Evolutionary conservation across 1,284 basidiomycete species (phyloP).

Genomic region (Melanopsichium pennsylvanicum): DNA sequence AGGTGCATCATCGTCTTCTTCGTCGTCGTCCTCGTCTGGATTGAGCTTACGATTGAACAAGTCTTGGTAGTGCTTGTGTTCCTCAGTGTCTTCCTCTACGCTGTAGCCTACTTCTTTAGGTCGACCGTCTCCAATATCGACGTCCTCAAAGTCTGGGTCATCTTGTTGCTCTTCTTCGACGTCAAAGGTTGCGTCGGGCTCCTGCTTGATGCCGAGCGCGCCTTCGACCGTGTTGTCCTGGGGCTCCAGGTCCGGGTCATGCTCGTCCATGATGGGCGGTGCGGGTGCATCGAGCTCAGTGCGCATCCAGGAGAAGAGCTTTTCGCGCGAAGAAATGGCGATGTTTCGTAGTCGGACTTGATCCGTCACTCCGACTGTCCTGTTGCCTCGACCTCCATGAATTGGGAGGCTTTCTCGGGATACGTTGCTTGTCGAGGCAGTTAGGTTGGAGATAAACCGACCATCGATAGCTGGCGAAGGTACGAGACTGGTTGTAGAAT

Average conservation of each 20-base stretch:
- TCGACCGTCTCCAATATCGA: constrained; percentile 9
- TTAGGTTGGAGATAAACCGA: constrained; percentile 9
- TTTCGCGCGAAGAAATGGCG: constrained; percentile 47
- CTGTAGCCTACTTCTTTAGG: constrained; percentile 11
- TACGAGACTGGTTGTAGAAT: constrained; percentile 24
- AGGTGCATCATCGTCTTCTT: constrained; percentile 15
- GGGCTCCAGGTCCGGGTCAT: constrained; percentile 19
- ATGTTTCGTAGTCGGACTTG: constrained; percentile 58
- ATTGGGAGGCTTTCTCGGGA: constrained; percentile 35
- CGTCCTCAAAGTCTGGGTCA: constrained; percentile 35
- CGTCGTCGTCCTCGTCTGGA: constrained; percentile 40
- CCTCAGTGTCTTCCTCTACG: constrained; percentile 23
- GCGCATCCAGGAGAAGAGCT: constrained; percentile 61
- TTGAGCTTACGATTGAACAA: constrained; percentile 46
- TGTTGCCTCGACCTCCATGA: constrained; percentile 38
- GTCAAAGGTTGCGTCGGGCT: background rate
- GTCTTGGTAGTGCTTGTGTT: constrained; percentile 38
- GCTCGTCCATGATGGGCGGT: constrained; percentile 48
- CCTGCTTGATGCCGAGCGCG: constrained; percentile 4
- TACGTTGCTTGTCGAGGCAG: background rate
- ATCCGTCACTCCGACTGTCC: constrained; percentile 51
- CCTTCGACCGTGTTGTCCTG: constrained; percentile 34
- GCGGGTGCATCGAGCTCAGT: constrained; percentile 41
- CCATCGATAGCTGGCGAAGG: constrained; percentile 39
- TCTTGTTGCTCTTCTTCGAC: constrained; percentile 6